A percentile compares a stretch with the other conserved stretches of the same genome.
These are phyloP conservation scores for Candida alai DNA, from an alignment of 805 yeast genomes.

Conservation along the genomic window DNA sequence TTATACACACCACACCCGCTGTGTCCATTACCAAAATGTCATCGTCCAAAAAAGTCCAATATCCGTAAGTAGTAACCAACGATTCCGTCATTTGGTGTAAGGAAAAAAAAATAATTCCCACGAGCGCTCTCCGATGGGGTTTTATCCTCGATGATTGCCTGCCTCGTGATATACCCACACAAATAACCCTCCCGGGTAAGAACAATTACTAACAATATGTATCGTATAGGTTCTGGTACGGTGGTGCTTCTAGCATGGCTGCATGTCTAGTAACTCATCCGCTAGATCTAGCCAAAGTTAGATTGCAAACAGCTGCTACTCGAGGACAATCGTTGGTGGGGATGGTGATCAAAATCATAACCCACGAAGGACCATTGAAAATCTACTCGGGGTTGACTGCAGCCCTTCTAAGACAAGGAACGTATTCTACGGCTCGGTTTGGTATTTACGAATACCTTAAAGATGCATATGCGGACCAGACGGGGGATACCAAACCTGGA, in stretches of 20 bases:
- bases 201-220: conserved; percentile 1
- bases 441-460: conserved; percentile 82
- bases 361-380: conserved; percentile 62
- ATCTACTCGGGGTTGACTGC: conserved; percentile 84
- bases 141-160: neutral
- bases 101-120: neutral
- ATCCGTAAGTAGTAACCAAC: conserved; percentile 10
- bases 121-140: neutral
- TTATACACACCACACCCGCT: too few species aligned
- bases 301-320: conserved; percentile 71
- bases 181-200: neutral
- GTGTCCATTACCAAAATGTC: conserved; percentile 3
- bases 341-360: conserved; percentile 58
- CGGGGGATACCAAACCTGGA: conserved; percentile 45
- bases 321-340: conserved; percentile 62
- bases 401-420: conserved; percentile 77
- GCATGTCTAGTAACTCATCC: conserved; percentile 77
- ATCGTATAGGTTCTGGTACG: conserved; percentile 52
- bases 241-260: conserved; percentile 65
- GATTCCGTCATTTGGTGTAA: neutral
- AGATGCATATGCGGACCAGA: conserved; percentile 41
- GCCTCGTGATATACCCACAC: neutral
- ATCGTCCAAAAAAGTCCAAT: conserved; percentile 10
- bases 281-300: conserved; percentile 79
- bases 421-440: conserved; percentile 82